Evolutionary conservation across 2,329 filamentous ascomycete genomes (phyloP), one percentile per base, ranked within the genome.

Genomic region (Rasamsonia emersonii): DNA sequence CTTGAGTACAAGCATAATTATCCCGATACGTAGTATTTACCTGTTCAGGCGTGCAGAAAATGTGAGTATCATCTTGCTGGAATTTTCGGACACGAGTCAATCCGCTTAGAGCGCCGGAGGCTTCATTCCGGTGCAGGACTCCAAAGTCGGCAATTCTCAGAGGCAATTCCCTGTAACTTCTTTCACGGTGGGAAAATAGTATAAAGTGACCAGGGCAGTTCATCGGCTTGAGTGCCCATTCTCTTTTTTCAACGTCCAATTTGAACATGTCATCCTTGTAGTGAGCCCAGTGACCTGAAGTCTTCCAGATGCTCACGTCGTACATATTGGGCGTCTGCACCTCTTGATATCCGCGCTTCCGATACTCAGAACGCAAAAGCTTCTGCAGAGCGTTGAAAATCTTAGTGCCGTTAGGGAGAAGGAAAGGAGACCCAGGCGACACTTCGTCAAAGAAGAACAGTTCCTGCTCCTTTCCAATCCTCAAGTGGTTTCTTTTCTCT

Each of bases 281-380:
- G 55, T 88, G 79, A 38, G 82, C 76, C 88, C 89, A 95, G 60
- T 96, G 91, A 30, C 91, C 91, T 6, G 86, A 94, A 14, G 77
- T 82, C 67, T 94, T 91, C 91, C 91, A 96, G 9, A 96, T 67
- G 5, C 85, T 75, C 9, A 86, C 77, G 54, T 95, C 93, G 69
- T 82, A 98, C 81, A 98, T 93, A 65, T 91, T 96, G 30, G 91
- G 91, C 3, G 88, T 86, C 56, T 88, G 85, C 40, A 98, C 91
- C 61, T 98, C 91, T 50, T 89, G 79, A 59, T 96, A 98, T 28
- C 83, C 86, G 42, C 91, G 83, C 56, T 83, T 85, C 71, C 84
- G 86, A 68, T 96, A 98, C 58, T 96, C 81, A 28, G 81, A 73
- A 42, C 83, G 77, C 42, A 98, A 71, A 54, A 91, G 85, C 11